phyloP scores from a whole-genome alignment of 2,329 filamentous ascomycete species.

The Fusarium gaditjirri region DNA sequence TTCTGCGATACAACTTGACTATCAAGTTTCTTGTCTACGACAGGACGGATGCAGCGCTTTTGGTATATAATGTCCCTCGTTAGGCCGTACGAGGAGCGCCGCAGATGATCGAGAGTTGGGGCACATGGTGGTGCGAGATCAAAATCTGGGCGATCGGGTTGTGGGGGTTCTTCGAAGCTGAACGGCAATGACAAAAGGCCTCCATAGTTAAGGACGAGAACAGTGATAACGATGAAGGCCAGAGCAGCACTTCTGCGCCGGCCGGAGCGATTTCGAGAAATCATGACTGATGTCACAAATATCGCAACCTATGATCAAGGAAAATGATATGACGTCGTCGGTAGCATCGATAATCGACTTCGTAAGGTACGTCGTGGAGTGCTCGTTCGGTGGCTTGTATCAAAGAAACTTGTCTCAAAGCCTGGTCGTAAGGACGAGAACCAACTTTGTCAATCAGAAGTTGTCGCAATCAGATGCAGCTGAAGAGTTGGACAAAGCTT shows the following conservation, averaged over 20 bases:
- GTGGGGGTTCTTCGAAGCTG: constrained; percentile 23
- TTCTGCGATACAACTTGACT: constrained; percentile 53
- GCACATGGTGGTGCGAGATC: constrained; percentile 39
- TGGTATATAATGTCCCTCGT: constrained; percentile 57
- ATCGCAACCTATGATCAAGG: not conserved
- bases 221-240: constrained; percentile 7
- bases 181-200: constrained; percentile 37
- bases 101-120: constrained; percentile 46
- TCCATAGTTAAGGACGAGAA: constrained; percentile 22
- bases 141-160: constrained; percentile 37
- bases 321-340: constrained; percentile 19
- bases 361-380: not conserved
- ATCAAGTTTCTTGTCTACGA: constrained; percentile 48
- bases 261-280: constrained; percentile 29
- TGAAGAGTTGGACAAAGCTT: constrained; percentile 6
- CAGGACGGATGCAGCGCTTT: constrained; percentile 56
- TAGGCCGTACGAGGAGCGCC: constrained; percentile 47
- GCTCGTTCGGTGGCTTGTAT: not conserved
- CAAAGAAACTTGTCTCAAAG: not conserved
- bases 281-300: constrained; percentile 22
- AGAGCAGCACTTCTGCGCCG: constrained; percentile 26
- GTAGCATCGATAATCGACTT: not conserved
- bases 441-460: not conserved
- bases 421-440: not conserved
- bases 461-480: constrained; percentile 8